Evolutionary conservation across 495 filamentous ascomycete species (phyloP).

Genomic region (Aspergillus nanangensis): DNA sequence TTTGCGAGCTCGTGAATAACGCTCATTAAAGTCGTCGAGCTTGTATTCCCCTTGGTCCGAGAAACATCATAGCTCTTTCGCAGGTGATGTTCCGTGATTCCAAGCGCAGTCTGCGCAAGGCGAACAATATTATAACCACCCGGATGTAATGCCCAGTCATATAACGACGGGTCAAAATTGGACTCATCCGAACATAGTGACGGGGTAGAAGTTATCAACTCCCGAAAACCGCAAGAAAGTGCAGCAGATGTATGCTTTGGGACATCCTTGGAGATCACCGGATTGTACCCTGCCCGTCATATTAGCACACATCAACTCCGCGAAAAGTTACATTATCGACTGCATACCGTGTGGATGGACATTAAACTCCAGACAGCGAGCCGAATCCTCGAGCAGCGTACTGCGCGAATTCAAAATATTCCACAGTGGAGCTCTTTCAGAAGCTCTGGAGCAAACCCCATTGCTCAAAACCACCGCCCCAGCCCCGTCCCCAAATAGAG

Average conservation of each 20-base stretch:
- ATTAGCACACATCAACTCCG: constrained; percentile 19
- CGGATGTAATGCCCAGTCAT: constrained; percentile 68
- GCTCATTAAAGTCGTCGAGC: neutral
- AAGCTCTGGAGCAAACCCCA: constrained; percentile 15
- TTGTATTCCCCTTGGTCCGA: neutral
- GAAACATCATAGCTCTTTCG: neutral
- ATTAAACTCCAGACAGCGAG: constrained; percentile 26
- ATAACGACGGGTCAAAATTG: constrained; percentile 32
- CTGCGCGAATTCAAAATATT: no score
- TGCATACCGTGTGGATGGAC: constrained; percentile 47
- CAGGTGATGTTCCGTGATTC: neutral
- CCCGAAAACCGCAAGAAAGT: neutral
- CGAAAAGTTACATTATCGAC: no score
- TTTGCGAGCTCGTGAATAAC: constrained; percentile 24
- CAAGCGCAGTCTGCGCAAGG: constrained; percentile 46
- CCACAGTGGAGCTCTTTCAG: constrained; percentile 47
- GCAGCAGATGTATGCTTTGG: neutral
- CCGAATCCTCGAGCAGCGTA: no score
- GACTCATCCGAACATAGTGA: neutral
- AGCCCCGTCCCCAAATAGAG: constrained; percentile 62
- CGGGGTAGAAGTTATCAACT: no score
- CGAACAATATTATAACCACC: constrained; percentile 61
- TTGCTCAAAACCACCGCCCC: constrained; percentile 57
- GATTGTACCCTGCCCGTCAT: neutral
- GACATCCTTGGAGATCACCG: constrained; percentile 18